Percentiles rank a stretch among this genome's conserved stretches.
phyloP scores from a whole-genome alignment of 139 green algal species.

The Coccomyxa sp. region DNA sequence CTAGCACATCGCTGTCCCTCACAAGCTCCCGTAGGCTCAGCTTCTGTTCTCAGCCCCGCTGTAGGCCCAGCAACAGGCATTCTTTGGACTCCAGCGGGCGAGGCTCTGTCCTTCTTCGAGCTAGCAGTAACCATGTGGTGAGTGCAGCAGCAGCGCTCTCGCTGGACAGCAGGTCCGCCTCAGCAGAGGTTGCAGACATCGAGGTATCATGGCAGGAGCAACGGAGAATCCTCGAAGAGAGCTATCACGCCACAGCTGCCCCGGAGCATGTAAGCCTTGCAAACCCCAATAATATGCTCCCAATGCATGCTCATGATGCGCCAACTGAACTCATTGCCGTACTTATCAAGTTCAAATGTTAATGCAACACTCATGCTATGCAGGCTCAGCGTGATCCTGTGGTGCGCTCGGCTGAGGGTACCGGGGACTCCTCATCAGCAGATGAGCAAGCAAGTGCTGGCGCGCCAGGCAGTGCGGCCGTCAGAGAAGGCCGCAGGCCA shows the following conservation, averaged over 20 bases:
- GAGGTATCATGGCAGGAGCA: background rate
- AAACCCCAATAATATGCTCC: background rate
- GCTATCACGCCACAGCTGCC: slow-evolving; percentile 1
- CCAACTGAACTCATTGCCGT: background rate
- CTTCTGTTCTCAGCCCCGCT: background rate
- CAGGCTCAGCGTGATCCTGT: background rate
- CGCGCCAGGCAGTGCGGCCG: too few relatives aligned
- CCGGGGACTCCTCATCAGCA: background rate
- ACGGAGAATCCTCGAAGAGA: background rate
- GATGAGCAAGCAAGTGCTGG: too few relatives aligned
- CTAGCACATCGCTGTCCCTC: background rate
- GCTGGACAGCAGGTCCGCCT: background rate
- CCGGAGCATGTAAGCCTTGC: background rate
- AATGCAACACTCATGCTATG: too few relatives aligned
- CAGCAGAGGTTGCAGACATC: background rate
- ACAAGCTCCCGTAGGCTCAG: background rate
- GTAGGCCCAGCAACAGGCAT: background rate
- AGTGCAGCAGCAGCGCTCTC: background rate
- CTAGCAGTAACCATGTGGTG: background rate
- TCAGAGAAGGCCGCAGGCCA: too few relatives aligned
- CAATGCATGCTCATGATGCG: background rate
- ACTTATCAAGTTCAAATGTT: too few relatives aligned
- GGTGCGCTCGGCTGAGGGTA: background rate
- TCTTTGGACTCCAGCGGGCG: background rate
- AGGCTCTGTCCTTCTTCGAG: background rate